Evolutionary conservation across 164 flowering plant genomes (phyloP), one percentile per base, ranked within the genome.

Genomic region (Santalum album): DNA sequence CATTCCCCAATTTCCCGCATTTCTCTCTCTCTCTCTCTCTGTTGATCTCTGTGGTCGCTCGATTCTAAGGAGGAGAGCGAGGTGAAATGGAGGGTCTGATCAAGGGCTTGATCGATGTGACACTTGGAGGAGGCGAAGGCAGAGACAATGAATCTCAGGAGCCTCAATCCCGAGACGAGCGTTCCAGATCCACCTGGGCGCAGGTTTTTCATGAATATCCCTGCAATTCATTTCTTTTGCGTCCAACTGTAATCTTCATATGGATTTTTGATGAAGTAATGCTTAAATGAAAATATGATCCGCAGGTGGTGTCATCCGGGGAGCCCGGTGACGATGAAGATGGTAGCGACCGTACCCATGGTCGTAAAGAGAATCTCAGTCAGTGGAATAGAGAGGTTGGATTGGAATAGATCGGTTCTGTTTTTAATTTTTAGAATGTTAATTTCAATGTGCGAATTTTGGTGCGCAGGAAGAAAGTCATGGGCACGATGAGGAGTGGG

Each of bases 161-260:
- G 18, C 19, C 65, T 27, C 54, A 50, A 25, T 49, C 70, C 27
- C 72, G 73, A 1, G 86, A 83, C 10, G 83, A 81, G 29, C 82
- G 77, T 7, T 73, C 87, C 61, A 79, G 91, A 85, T 83, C 98
- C 64, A 72, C 72, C 43, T 85, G 96, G 98, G 94, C 98, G 1
- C 65, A 86, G 87, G 94, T 84, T 29, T 22, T 56, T 19, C 25
- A 16, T 17, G n/a, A n/a, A n/a, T n/a, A n/a, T n/a, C n/a, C n/a
- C n/a, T n/a, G n/a, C n/a, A n/a, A 45, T 11, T 23, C 25, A 42
- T 12, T 21, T 25, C 3, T 26, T 24, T 21, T 27, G 7, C 21
- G 1, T 49, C 39, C 12, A 4, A 7, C 18, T 23, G 12, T 16
- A n/a, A n/a, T n/a, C n/a, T n/a, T n/a, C n/a, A n/a, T n/a, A n/a